These are phyloP conservation scores for Suillus alpinus DNA, from an alignment of 768 basidiomycete genomes.

Conservation along the genomic window DNA sequence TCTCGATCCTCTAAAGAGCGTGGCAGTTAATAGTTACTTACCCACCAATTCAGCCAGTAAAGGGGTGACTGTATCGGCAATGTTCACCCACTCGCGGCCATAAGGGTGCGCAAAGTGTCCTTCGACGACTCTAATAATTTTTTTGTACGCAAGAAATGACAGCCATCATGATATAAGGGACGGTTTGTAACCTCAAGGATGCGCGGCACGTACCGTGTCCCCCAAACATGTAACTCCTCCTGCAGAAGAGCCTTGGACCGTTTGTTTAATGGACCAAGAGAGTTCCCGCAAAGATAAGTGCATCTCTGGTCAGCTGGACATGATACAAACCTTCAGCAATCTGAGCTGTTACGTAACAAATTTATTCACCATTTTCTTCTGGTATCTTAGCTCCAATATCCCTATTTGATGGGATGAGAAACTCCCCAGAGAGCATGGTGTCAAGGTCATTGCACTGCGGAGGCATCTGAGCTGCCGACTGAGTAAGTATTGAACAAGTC, in stretches of 20 bases:
- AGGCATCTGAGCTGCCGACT: conserved; percentile 11
- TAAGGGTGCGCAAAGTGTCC: conserved; percentile 93
- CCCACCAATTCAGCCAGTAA: conserved; percentile 82
- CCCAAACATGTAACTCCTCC: conserved; percentile 87
- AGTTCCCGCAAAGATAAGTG: conserved; percentile 95
- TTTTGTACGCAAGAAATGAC: conserved; percentile 8
- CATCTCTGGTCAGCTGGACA: conserved; percentile 49
- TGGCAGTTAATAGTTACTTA: conserved; percentile 30
- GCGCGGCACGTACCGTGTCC: conserved; percentile 48
- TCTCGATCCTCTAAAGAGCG: background rate
- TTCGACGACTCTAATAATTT: conserved; percentile 64
- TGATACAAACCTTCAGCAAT: conserved; percentile 7
- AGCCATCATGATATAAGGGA: conserved; percentile 14
- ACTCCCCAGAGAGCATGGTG: conserved; percentile 47
- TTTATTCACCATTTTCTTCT: conserved; percentile 36
- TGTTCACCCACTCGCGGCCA: conserved; percentile 77
- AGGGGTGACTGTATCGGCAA: conserved; percentile 68
- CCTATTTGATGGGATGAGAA: conserved; percentile 53
- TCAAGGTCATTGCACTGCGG: conserved; percentile 17
- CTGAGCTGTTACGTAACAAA: conserved; percentile 2
- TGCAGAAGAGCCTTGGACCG: conserved; percentile 68
- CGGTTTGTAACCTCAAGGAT: background rate
- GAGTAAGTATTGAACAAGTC: background rate
- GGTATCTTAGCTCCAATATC: conserved; percentile 43
- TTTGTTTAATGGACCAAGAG: conserved; percentile 80